Percentiles rank a stretch among this genome's conserved stretches.
Conservation (phyloP, 73 alveolate genomes). For the Tetrahymena malaccensis region DNA sequence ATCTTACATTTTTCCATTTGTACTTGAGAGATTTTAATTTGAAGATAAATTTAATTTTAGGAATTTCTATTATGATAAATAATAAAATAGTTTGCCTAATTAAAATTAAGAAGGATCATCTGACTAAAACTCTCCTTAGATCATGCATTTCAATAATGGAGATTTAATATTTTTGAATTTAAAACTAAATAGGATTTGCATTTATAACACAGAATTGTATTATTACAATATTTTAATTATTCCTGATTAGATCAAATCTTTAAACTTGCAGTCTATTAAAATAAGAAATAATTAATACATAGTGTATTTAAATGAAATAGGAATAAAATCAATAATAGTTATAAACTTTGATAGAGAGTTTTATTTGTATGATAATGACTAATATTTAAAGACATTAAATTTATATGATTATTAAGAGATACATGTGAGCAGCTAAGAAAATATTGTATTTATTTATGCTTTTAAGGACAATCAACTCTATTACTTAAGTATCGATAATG, state of each 20-base stretch:
- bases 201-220: background rate
- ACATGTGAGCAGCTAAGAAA: background rate
- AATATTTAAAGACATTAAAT: background rate
- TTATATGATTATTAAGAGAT: background rate
- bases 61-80: background rate
- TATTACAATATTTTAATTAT: background rate
- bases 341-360: background rate
- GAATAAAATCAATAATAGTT: background rate
- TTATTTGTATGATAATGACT: background rate
- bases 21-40: background rate
- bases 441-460: background rate
- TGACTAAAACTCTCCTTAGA: no score
- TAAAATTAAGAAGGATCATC: background rate
- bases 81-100: background rate
- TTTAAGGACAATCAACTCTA: background rate
- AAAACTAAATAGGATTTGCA: background rate
- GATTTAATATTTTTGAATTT: background rate
- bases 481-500: background rate
- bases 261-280: background rate
- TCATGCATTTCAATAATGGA: background rate
- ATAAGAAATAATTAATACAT: background rate
- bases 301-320: background rate
- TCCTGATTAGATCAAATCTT: background rate
- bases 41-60: background rate
- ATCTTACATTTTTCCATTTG: background rate